Percentiles rank a stretch among this genome's conserved stretches.
Conservation (phyloP, 2,329 filamentous ascomycete genomes). For the Ceratocystis destructans region DNA sequence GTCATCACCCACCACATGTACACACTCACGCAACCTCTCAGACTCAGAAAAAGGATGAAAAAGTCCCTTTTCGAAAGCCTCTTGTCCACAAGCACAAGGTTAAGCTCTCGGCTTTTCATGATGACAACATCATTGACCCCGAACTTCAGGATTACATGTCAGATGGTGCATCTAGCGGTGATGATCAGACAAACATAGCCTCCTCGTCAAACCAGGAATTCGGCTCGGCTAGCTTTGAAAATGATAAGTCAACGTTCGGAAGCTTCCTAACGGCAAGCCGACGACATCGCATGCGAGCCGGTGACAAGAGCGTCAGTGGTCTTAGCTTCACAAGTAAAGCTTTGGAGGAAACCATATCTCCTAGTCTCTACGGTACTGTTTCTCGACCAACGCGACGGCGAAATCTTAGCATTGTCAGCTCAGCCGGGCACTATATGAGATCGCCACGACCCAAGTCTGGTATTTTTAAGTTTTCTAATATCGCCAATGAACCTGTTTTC, state of each 20-base stretch:
- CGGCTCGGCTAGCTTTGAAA: conserved; percentile 45
- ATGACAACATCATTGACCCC: conserved; percentile 96
- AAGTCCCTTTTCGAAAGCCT: conserved; percentile 17
- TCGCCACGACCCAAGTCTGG: conserved; percentile 55
- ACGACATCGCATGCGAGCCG: conserved; percentile 55
- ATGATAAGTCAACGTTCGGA: conserved; percentile 58
- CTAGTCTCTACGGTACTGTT: conserved; percentile 9
- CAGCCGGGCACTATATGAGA: conserved; percentile 49
- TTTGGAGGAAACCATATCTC: conserved; percentile 47
- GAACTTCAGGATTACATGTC: conserved; percentile 93
- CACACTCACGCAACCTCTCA: not conserved
- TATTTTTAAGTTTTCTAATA: conserved; percentile 42
- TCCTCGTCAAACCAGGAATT: conserved; percentile 34
- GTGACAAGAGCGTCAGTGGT: conserved; percentile 61
- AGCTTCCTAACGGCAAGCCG: conserved; percentile 61
- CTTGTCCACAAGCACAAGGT: conserved; percentile 65
- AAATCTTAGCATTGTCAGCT: conserved; percentile 74
- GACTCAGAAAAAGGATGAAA: conserved; percentile 11
- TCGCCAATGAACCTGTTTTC: conserved; percentile 35
- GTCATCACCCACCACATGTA: conserved; percentile 2
- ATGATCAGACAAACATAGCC: conserved; percentile 82
- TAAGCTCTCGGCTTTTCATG: conserved; percentile 81
- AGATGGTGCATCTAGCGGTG: conserved; percentile 72
- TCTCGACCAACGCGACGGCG: conserved; percentile 41
- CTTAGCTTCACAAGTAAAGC: conserved; percentile 58